Evolutionary conservation across 116 monocot genomes (phyloP).

Genomic region (Trichopus zeylanicus): DNA sequence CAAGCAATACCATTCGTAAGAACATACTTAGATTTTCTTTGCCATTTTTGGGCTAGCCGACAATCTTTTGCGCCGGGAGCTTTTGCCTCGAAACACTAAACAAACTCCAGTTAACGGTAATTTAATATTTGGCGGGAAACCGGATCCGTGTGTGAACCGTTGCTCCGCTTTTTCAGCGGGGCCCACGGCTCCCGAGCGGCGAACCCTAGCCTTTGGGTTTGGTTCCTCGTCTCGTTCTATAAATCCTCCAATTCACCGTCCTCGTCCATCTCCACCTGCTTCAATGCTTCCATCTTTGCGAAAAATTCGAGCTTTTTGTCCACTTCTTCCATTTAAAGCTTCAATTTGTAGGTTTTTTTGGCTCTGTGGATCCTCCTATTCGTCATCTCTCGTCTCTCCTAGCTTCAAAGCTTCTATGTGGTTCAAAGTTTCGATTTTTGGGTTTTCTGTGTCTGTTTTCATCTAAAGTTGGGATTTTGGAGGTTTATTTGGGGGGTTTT

Average conservation of each 20-base stretch:
- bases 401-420: no score
- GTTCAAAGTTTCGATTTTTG: no score
- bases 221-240: background rate
- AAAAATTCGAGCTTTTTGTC: background rate
- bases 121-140: slow-evolving; percentile 3
- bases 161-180: background rate
- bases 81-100: background rate
- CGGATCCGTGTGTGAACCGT: background rate
- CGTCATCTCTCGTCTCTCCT: no score
- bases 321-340: background rate
- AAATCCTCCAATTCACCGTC: background rate
- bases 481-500: background rate
- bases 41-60: no score
- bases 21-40: no score
- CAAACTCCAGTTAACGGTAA: background rate
- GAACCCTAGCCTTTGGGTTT: background rate
- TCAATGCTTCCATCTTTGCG: background rate
- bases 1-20: no score
- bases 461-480: no score
- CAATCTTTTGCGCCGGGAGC: no score
- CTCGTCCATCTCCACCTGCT: background rate
- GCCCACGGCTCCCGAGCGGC: background rate
- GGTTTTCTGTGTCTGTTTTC: no score
- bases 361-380: no score
- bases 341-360: background rate